Evolutionary conservation across 2,329 filamentous ascomycete genomes (phyloP), one percentile per base, ranked within the genome.

Genomic region (Tolypocladium tropicale): DNA sequence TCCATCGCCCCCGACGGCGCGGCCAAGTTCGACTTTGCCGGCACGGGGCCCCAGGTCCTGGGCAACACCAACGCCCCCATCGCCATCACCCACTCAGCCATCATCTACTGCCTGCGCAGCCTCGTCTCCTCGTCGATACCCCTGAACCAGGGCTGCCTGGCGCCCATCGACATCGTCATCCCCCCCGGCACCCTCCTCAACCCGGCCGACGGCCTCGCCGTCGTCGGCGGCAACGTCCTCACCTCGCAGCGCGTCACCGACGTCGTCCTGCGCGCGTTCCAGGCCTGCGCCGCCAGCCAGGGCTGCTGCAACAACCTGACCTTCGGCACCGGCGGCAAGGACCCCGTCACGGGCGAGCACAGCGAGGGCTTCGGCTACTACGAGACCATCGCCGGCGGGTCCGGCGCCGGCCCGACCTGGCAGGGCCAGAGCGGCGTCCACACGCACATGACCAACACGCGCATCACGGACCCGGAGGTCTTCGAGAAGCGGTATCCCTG

Each of bases 251-350:
- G 89, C 52, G 84, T 95, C 25, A 93, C 89, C 3, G 90, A 95
- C 65, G 88, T 93, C 33, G 86, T 95, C 5, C 78, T 95, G 58
- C 86, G 85, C 62, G 89, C 89, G 1, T 94, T 94, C 76, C 76
- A 80, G 57, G 89, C 89, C 10, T 90, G 87, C 62, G 89, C 89
- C 6, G 90, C 89, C 37, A 83, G 78, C 23, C 89, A 94, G 66
- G 90, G 90, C 52, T 87, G 89, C 70, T 89, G 85, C 70, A 94
- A 94, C 71, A 93, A 93, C 68, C 78, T 94, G 6, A 93, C 89
- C 0, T 94, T 94, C 65, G 89, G 88, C 59, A 90, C 89, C 63
- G 87, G 88, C 55, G 88, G 88, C 48, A 85, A 87, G 58, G 77
- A 81, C 55, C 77, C 79, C n/a, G 76, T 83, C n/a, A 83, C 59